phyloP scores from a whole-genome alignment of 352 stramenopile genomes.

The Phytophthora nicotianae region DNA sequence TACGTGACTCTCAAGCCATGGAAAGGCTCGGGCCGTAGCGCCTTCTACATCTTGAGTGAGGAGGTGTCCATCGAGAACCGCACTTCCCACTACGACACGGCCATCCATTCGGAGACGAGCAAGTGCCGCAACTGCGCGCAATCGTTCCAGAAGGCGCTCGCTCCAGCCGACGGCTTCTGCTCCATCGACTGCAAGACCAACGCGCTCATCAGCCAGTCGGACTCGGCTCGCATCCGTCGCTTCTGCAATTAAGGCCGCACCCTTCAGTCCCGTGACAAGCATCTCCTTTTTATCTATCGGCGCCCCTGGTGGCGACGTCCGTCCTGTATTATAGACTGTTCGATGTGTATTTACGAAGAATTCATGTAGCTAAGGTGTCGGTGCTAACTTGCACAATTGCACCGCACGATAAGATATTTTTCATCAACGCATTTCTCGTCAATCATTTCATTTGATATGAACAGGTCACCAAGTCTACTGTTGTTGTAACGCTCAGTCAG shows the following conservation, averaged over 20 bases:
- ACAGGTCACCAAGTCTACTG: no score
- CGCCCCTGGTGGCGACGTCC: conserved; percentile 12
- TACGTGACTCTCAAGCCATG: conserved; percentile 76
- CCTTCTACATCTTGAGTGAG: conserved; percentile 79
- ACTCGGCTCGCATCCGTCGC: conserved; percentile 66
- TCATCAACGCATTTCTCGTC: conserved; percentile 12
- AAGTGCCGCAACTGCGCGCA: conserved; percentile 85
- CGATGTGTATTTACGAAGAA: conserved; percentile 37
- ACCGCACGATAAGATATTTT: conserved; percentile 39
- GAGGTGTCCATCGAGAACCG: conserved; percentile 60
- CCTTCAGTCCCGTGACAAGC: not conserved
- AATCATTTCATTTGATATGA: conserved; percentile 3
- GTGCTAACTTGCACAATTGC: conserved; percentile 30
- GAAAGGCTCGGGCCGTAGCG: conserved; percentile 47
- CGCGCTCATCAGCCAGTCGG: conserved; percentile 69
- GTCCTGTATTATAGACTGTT: conserved; percentile 42
- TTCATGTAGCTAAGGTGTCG: conserved; percentile 27
- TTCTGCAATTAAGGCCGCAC: conserved; percentile 47
- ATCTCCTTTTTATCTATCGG: conserved; percentile 42
- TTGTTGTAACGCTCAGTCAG: no score
- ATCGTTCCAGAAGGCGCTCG: conserved; percentile 69
- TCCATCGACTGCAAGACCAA: conserved; percentile 91
- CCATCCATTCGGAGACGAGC: conserved; percentile 77
- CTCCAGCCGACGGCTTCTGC: conserved; percentile 76
- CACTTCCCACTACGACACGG: conserved; percentile 64